Conservation (phyloP, 1,284 basidiomycete species). For the Leccinum fuscescens region DNA sequence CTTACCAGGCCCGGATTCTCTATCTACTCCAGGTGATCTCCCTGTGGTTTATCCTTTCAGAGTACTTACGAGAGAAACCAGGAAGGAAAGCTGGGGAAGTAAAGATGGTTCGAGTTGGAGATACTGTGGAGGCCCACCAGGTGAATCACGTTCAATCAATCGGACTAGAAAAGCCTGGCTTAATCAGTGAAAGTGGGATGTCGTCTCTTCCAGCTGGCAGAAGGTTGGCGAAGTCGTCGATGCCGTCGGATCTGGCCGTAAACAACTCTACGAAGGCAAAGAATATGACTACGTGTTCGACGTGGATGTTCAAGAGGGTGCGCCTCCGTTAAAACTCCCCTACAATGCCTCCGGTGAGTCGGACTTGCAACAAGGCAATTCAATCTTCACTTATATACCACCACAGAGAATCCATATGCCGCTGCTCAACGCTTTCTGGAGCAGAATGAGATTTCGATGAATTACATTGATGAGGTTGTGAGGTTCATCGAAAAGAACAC, state of each 20-base stretch:
- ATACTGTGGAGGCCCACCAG: conserved; percentile 85
- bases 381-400: conserved; percentile 3
- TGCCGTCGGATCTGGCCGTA: conserved; percentile 83
- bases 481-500: conserved; percentile 94
- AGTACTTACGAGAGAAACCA: conserved; percentile 29
- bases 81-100: conserved; percentile 92
- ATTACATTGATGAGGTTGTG: conserved; percentile 90
- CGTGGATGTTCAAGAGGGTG: conserved; percentile 92
- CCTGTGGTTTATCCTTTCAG: background rate
- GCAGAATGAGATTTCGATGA: conserved; percentile 78
- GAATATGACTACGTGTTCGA: conserved; percentile 99
- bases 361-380: conserved; percentile 1
- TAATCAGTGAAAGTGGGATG: conserved; percentile 66
- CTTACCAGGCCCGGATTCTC: conserved; percentile 81
- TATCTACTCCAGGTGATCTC: conserved; percentile 62
- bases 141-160: conserved; percentile 39
- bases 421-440: conserved; percentile 91
- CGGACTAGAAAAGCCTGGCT: background rate
- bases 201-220: conserved; percentile 69
- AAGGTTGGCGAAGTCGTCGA: conserved; percentile 97
- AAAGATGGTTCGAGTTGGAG: conserved; percentile 82
- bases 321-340: conserved; percentile 90
- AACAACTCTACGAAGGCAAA: conserved; percentile 86
- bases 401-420: conserved; percentile 84
- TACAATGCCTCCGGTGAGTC: conserved; percentile 82